Conservation (phyloP, 169 alveolate species). For the Eimeria necatrix region DNA sequence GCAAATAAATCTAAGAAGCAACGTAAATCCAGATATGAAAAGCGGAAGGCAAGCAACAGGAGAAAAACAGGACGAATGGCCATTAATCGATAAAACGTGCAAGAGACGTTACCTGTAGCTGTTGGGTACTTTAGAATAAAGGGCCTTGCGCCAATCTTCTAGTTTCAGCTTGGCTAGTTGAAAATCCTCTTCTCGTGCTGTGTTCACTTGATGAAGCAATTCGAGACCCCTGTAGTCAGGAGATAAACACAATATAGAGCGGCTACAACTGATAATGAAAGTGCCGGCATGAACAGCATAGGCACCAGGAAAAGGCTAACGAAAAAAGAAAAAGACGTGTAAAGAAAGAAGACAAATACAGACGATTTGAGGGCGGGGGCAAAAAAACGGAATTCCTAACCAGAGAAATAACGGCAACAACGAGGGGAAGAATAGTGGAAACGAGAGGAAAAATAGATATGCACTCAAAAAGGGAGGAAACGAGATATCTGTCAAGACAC, state of each 20-base stretch:
- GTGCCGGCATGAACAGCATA: no score
- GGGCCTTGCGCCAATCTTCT: conserved; percentile 73
- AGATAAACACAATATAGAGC: no score
- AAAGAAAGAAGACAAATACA: no score
- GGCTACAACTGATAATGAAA: no score
- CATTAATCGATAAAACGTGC: not conserved
- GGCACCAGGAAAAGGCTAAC: no score
- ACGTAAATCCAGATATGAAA: not conserved
- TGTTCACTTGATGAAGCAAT: conserved; percentile 72
- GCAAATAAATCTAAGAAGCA: not conserved
- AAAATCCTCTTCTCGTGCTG: conserved; percentile 78
- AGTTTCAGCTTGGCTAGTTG: conserved; percentile 72
- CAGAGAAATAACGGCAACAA: no score
- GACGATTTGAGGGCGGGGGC: no score
- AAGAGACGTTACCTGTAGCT: conserved; percentile 40
- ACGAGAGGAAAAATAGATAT: no score
- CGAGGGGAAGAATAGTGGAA: no score
- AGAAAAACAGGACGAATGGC: not conserved
- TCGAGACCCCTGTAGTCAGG: conserved; percentile 62
- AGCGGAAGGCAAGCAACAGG: not conserved
- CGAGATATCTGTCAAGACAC: no score
- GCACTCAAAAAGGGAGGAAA: no score
- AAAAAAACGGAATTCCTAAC: no score
- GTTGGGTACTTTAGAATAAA: conserved; percentile 68
- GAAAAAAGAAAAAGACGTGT: not conserved